phyloP scores from a whole-genome alignment of 805 yeast genomes.

The Metschnikowia bowlesiae region DNA sequence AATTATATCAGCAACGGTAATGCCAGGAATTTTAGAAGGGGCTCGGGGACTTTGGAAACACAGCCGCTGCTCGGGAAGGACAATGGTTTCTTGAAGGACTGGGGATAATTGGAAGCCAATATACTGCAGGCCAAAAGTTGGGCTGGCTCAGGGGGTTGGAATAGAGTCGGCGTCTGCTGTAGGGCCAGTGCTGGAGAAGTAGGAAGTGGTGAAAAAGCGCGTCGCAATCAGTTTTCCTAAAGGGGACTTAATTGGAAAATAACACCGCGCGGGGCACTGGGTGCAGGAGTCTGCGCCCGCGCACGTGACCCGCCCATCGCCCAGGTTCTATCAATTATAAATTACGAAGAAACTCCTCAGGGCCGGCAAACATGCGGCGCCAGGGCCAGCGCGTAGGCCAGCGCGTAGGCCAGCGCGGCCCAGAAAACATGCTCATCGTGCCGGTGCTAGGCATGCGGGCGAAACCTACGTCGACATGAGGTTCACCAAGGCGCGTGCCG shows the following conservation, averaged over 20 bases:
- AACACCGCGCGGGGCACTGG: constrained; percentile 8
- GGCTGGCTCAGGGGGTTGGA: neutral
- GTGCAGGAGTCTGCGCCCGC: constrained; percentile 1
- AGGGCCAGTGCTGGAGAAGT: neutral
- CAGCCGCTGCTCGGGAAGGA: no score
- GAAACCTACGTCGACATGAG: constrained; percentile 31
- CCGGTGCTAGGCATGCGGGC: no score
- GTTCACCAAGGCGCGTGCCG: constrained; percentile 64
- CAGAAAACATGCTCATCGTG: no score
- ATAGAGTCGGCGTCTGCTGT: neutral
- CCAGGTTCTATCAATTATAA: neutral
- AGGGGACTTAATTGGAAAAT: constrained; percentile 2
- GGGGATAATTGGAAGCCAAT: no score
- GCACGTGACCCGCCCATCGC: neutral
- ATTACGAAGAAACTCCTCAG: neutral
- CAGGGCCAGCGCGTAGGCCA: neutral
- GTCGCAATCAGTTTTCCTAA: constrained; percentile 8
- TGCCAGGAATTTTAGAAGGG: no score
- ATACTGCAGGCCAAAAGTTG: no score
- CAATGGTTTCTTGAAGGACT: no score
- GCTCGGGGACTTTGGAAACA: no score
- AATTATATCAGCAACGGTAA: no score
- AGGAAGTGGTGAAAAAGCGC: constrained; percentile 4
- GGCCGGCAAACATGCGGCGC: no score
- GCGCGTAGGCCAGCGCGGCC: neutral